These are phyloP conservation scores for Alternaria brassicicola DNA, from an alignment of 2,329 filamentous ascomycete species.

Conservation along the genomic window DNA sequence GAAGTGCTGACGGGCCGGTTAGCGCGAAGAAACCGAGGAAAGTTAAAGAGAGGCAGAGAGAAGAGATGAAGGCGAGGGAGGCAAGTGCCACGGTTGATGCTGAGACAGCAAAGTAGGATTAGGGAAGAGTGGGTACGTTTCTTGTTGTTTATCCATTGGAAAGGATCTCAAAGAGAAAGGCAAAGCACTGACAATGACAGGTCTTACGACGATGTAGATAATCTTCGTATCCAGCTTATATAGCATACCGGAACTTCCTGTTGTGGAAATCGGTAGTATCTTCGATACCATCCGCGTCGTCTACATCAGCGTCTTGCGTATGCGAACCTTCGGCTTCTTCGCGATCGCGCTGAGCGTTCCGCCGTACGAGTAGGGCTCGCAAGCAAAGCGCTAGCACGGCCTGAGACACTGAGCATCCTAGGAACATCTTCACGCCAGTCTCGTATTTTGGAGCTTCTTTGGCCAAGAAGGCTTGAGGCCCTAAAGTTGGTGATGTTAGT, in stretches of 20 bases:
- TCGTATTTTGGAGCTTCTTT: conserved; percentile 56
- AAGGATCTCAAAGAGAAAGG: background rate
- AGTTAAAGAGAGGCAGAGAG: conserved; percentile 45
- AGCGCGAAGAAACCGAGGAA: conserved; percentile 52
- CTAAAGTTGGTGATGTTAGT: background rate
- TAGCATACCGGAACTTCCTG: conserved; percentile 3
- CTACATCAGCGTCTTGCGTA: background rate
- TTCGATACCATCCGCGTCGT: background rate
- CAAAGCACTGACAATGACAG: background rate
- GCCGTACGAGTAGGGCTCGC: conserved; percentile 5
- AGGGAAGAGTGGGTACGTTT: background rate
- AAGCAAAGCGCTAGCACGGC: conserved; percentile 42
- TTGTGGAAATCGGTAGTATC: conserved; percentile 9
- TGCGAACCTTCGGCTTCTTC: background rate
- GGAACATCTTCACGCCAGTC: conserved; percentile 59
- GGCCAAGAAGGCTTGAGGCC: conserved; percentile 54
- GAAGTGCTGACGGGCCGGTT: conserved; percentile 49
- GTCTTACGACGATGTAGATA: background rate
- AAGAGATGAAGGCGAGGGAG: conserved; percentile 11
- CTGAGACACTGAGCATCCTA: conserved; percentile 55
- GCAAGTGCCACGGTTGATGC: background rate
- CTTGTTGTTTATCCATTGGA: background rate
- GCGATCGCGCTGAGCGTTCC: conserved; percentile 4
- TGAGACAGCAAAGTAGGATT: background rate
- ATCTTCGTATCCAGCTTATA: background rate